Evolutionary conservation across 768 basidiomycete genomes (phyloP).

Genomic region (Termitomyces titanicus): DNA sequence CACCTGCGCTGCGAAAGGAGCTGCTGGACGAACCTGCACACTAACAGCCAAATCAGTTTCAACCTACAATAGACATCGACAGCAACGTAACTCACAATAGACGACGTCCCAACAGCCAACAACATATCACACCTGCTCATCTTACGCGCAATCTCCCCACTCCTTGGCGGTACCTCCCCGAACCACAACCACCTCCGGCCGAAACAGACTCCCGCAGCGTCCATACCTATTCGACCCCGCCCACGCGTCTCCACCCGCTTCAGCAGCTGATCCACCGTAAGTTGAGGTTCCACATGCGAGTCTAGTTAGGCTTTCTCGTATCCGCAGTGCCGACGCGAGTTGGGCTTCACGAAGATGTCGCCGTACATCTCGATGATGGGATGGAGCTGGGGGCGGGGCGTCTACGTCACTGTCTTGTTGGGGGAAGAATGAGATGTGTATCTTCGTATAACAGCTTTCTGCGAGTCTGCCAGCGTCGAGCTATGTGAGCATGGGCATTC

Average conservation of each 20-base stretch:
- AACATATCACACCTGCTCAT: constrained; percentile 33
- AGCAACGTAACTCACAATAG: constrained; percentile 25
- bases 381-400: not conserved
- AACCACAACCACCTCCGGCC: constrained; percentile 47
- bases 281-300: constrained; percentile 6
- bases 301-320: constrained; percentile 16
- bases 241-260: constrained; percentile 22
- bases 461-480: no score
- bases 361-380: constrained; percentile 48
- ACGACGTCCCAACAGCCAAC: constrained; percentile 42
- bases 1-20: constrained; percentile 28
- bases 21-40: constrained; percentile 32
- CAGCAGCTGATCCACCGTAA: constrained; percentile 27
- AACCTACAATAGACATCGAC: not conserved
- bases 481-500: no score
- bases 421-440: no score
- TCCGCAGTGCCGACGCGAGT: constrained; percentile 28
- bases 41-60: not conserved
- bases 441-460: no score
- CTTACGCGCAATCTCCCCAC: constrained; percentile 30
- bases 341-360: constrained; percentile 36
- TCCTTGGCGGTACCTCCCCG: constrained; percentile 31
- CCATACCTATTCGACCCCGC: constrained; percentile 26
- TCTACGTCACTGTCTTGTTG: not conserved
- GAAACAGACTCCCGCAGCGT: constrained; percentile 28